Evolutionary conservation across 441 rosid genomes (phyloP).

Genomic region (Omphalea diandra): DNA sequence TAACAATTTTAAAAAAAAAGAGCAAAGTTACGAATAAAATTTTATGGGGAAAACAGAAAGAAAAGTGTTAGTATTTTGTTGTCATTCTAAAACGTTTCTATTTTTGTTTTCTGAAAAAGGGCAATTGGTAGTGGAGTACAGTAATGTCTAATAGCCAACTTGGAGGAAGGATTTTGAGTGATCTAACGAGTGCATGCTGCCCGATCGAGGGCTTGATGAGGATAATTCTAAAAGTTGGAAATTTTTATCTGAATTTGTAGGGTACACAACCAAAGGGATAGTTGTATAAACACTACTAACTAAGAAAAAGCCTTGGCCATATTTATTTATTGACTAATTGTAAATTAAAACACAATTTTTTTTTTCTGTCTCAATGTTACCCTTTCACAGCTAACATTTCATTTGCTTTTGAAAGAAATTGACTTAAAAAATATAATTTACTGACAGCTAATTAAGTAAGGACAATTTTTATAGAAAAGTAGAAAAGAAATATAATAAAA

Average conservation of each 20-base stretch:
- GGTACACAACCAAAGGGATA: background rate
- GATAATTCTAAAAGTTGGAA: background rate
- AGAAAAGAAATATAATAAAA: no score
- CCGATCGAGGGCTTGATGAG: background rate
- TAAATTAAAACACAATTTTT: background rate
- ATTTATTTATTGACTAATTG: background rate
- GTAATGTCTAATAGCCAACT: background rate
- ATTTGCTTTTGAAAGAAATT: no score
- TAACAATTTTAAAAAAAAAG: no score
- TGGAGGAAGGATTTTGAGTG: background rate
- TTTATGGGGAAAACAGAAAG: no score
- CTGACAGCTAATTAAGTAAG: no score
- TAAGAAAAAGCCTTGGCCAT: background rate
- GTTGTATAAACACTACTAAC: background rate
- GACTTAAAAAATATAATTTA: no score
- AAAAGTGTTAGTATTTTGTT: background rate
- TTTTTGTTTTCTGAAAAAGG: background rate
- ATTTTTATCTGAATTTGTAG: background rate
- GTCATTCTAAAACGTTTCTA: background rate
- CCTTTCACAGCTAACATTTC: no score
- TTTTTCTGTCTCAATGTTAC: background rate
- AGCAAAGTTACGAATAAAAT: no score
- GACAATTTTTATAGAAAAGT: no score
- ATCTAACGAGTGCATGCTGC: background rate
- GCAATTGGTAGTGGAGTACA: background rate